These are phyloP conservation scores for Diaporthe humulicola DNA, from an alignment of 2,329 filamentous ascomycete species.

Conservation along the genomic window DNA sequence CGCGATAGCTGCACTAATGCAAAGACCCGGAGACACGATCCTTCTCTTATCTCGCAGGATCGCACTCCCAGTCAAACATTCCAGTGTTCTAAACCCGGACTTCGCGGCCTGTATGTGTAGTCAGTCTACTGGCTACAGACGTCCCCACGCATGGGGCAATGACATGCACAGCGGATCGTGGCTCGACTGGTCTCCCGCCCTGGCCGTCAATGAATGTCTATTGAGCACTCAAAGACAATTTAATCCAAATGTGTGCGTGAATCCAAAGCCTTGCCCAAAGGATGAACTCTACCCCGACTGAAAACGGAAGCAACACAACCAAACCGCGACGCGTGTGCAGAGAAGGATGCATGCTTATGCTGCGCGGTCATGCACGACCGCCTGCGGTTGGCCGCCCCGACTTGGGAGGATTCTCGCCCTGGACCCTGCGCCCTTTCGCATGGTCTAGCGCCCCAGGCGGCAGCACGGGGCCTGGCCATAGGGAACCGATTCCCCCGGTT, in stretches of 20 bases:
- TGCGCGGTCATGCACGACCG: slow-evolving; percentile 4
- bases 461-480: neutral
- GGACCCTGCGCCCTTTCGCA: neutral
- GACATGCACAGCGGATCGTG: neutral
- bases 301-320: neutral
- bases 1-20: neutral
- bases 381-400: neutral
- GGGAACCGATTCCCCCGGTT: neutral
- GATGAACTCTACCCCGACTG: neutral
- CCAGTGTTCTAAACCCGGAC: neutral
- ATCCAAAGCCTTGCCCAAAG: neutral
- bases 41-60: neutral
- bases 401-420: slow-evolving; percentile 7
- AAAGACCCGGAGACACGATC: neutral
- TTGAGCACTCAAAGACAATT: neutral
- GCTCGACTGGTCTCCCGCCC: neutral
- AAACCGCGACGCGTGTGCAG: neutral
- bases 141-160: too few species aligned
- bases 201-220: neutral
- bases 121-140: too few species aligned
- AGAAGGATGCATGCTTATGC: slow-evolving; percentile 8
- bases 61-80: neutral
- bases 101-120: neutral
- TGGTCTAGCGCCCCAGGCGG: neutral
- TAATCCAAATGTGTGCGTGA: neutral